Evolutionary conservation across 306 rosid genomes (phyloP).

Genomic region (Lathyrus oleraceus): DNA sequence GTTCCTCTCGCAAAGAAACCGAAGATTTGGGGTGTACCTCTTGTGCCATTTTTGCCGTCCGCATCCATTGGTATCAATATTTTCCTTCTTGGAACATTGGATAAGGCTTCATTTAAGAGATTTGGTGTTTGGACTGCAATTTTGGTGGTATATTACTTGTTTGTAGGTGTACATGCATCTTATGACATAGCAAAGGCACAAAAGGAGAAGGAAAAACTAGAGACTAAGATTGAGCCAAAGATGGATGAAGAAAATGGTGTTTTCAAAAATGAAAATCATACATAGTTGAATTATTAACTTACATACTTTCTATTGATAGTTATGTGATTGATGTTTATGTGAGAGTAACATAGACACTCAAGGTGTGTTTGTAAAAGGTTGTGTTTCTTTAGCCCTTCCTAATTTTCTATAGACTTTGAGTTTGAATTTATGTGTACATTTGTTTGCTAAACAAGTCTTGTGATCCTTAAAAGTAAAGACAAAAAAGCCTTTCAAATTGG

Average conservation of each 20-base stretch:
- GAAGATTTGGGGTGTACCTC: conserved; percentile 68
- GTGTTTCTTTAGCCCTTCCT: not conserved
- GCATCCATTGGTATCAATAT: conserved; percentile 62
- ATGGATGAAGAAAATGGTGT: conserved; percentile 41
- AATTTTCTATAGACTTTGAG: too few species aligned
- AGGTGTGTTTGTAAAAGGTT: not conserved
- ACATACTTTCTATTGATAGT: too few species aligned
- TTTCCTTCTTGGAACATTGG: conserved; percentile 81
- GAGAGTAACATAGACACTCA: not conserved
- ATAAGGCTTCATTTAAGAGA: conserved; percentile 53
- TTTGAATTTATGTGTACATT: too few species aligned
- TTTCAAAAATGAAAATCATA: conserved; percentile 4
- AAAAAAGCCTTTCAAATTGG: too few species aligned
- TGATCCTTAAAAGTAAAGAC: too few species aligned
- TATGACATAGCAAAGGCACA: conserved; percentile 56
- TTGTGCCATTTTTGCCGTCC: conserved; percentile 74
- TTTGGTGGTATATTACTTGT: conserved; percentile 51
- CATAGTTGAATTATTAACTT: not conserved
- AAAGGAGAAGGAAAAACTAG: not conserved
- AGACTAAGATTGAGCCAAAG: not conserved
- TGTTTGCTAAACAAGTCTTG: too few species aligned
- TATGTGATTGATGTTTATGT: not conserved
- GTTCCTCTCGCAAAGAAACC: conserved; percentile 66
- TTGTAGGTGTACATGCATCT: conserved; percentile 65
- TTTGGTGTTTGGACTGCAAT: conserved; percentile 56